Conservation (phyloP, 2,329 filamentous ascomycete genomes). For the Nothopassalora personata region DNA sequence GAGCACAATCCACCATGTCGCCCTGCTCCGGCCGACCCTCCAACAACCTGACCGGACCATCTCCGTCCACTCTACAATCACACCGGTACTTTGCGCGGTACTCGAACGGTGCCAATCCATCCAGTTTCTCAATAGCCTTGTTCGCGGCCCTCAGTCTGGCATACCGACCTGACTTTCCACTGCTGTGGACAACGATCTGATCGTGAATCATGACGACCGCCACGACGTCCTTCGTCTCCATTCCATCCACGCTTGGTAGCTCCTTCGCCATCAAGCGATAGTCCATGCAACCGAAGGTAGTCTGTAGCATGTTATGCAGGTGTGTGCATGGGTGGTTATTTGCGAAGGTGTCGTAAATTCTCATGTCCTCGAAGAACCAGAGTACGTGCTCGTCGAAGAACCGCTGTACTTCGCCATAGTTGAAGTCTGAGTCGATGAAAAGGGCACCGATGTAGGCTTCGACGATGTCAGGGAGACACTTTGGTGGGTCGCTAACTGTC, state of each 20-base stretch:
- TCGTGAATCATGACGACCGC: constrained; percentile 74
- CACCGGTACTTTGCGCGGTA: constrained; percentile 61
- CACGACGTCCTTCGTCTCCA: constrained; percentile 47
- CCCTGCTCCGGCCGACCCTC: background rate
- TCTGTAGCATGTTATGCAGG: constrained; percentile 59
- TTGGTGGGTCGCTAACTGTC: constrained; percentile 59
- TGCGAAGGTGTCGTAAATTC: constrained; percentile 79
- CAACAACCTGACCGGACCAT: background rate
- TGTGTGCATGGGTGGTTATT: constrained; percentile 74
- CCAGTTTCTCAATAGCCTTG: constrained; percentile 48
- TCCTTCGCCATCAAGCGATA: constrained; percentile 54
- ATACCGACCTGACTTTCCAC: constrained; percentile 61
- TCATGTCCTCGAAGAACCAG: constrained; percentile 80
- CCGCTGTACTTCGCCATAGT: constrained; percentile 64
- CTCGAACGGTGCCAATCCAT: constrained; percentile 49
- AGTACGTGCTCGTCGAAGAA: constrained; percentile 75
- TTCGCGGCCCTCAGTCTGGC: constrained; percentile 66
- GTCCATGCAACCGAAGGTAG: constrained; percentile 60
- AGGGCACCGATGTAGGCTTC: constrained; percentile 86
- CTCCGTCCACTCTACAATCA: constrained; percentile 45
- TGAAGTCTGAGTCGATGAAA: constrained; percentile 81
- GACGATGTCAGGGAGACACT: constrained; percentile 77
- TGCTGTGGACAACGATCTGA: constrained; percentile 57
- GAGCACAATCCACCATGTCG: constrained; percentile 2
- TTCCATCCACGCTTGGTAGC: constrained; percentile 44